A percentile compares a stretch with the other conserved stretches of the same genome.
Evolutionary conservation across 768 basidiomycete genomes (phyloP).

Genomic region (Russula griseocarnosa): DNA sequence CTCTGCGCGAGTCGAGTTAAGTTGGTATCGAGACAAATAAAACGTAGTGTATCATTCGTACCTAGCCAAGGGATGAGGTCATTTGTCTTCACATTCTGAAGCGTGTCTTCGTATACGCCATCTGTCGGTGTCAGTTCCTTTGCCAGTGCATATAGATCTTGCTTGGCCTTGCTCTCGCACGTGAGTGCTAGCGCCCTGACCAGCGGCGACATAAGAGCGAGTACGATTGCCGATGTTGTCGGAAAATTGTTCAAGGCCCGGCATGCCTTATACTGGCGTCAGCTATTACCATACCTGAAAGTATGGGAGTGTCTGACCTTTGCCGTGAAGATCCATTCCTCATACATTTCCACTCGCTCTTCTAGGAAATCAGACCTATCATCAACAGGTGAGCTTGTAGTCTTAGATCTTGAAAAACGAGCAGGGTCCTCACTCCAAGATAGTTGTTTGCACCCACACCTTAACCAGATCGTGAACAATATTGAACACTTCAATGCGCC

Average conservation of each 20-base stretch:
- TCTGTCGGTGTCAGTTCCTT: neutral
- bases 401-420: neutral
- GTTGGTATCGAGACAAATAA: neutral
- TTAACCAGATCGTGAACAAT: conserved; percentile 3
- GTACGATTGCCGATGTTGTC: conserved; percentile 5
- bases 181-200: neutral
- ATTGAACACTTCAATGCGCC: conserved; percentile 10
- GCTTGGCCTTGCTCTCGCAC: conserved; percentile 6
- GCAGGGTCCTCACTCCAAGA: conserved; percentile 1
- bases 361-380: conserved; percentile 5
- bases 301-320: conserved; percentile 1
- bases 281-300: neutral
- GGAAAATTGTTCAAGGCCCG: conserved; percentile 11
- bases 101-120: neutral
- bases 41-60: neutral
- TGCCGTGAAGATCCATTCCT: conserved; percentile 14
- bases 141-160: no score
- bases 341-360: conserved; percentile 7
- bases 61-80: conserved; percentile 17
- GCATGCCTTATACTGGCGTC: conserved; percentile 5
- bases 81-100: neutral
- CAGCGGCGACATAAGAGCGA: conserved; percentile 3
- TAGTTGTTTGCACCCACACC: conserved; percentile 9
- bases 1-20: neutral
- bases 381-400: neutral